Conservation (phyloP, 208 protist genomes). For the Strigomonas culicis region DNA sequence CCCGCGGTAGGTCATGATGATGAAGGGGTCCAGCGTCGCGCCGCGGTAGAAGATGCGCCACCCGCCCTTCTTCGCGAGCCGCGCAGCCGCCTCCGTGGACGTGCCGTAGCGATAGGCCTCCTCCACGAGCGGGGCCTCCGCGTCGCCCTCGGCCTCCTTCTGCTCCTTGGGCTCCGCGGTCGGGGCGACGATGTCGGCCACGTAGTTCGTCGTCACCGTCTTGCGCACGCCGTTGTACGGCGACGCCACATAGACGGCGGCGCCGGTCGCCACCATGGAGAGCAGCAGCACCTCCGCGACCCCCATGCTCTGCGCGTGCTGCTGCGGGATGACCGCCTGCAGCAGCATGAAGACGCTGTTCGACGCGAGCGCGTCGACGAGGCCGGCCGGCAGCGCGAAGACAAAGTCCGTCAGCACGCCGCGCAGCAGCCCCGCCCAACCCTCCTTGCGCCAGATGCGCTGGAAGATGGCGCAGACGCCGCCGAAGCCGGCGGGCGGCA, state of each 20-base stretch:
- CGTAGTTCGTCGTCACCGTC: constrained; percentile 76
- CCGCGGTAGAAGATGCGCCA: constrained; percentile 71
- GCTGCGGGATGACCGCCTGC: constrained; percentile 36
- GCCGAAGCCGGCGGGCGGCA: constrained; percentile 54
- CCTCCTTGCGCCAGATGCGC: constrained; percentile 65
- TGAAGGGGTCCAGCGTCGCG: constrained; percentile 50
- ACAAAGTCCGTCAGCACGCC: constrained; percentile 60
- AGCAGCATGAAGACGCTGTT: constrained; percentile 40
- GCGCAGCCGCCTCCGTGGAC: constrained; percentile 38
- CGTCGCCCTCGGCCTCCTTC: neutral
- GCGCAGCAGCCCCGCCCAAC: constrained; percentile 47
- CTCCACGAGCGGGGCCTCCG: neutral
- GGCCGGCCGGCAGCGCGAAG: constrained; percentile 42
- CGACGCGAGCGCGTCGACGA: constrained; percentile 53
- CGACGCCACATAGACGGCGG: constrained; percentile 57
- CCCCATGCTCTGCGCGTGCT: constrained; percentile 35
- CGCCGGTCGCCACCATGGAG: constrained; percentile 43
- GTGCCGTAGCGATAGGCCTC: constrained; percentile 69
- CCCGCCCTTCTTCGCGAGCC: constrained; percentile 51
- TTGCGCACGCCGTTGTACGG: constrained; percentile 70
- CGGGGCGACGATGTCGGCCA: constrained; percentile 66
- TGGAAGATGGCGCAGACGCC: constrained; percentile 40
- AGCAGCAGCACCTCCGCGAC: constrained; percentile 34
- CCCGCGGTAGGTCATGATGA: constrained; percentile 61
- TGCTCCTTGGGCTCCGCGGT: neutral